Evolutionary conservation across 108 stramenopile genomes (phyloP).

Genomic region (Fragilariopsis cylindrus): DNA sequence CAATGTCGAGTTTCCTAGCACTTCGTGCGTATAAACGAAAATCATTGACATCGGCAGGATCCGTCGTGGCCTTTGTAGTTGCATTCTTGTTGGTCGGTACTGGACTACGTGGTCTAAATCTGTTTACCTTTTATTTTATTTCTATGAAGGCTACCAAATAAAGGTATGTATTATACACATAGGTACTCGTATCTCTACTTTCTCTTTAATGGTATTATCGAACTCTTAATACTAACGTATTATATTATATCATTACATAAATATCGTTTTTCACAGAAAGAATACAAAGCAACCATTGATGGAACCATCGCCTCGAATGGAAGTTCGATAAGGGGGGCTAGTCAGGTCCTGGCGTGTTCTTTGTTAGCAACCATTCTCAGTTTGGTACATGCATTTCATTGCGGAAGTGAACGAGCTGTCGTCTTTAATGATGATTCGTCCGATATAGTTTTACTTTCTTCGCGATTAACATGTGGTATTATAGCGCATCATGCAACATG

Average conservation of each 20-base stretch:
- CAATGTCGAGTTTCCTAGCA: slow-evolving; percentile 43
- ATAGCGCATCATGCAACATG: slow-evolving; percentile 81
- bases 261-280: not conserved
- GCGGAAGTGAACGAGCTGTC: slow-evolving; percentile 61
- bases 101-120: slow-evolving; percentile 64
- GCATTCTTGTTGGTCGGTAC: slow-evolving; percentile 65
- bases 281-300: slow-evolving; percentile 54
- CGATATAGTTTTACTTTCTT: slow-evolving; percentile 20
- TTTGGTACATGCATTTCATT: slow-evolving; percentile 50
- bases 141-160: slow-evolving; percentile 78
- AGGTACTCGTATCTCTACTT: not conserved
- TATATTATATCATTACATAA: not conserved
- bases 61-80: slow-evolving; percentile 62
- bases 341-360: slow-evolving; percentile 76
- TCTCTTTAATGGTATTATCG: not conserved
- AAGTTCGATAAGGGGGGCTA: slow-evolving; percentile 54
- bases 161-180: slow-evolving; percentile 17
- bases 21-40: slow-evolving; percentile 44
- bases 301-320: slow-evolving; percentile 38
- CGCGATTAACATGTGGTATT: slow-evolving; percentile 61
- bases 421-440: slow-evolving; percentile 18
- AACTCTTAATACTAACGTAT: not conserved
- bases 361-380: slow-evolving; percentile 53
- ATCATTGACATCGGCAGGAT: slow-evolving; percentile 62
- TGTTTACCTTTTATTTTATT: slow-evolving; percentile 79